phyloP scores from a whole-genome alignment of 2,329 filamentous ascomycete species.

The Aspergillus texensis region DNA sequence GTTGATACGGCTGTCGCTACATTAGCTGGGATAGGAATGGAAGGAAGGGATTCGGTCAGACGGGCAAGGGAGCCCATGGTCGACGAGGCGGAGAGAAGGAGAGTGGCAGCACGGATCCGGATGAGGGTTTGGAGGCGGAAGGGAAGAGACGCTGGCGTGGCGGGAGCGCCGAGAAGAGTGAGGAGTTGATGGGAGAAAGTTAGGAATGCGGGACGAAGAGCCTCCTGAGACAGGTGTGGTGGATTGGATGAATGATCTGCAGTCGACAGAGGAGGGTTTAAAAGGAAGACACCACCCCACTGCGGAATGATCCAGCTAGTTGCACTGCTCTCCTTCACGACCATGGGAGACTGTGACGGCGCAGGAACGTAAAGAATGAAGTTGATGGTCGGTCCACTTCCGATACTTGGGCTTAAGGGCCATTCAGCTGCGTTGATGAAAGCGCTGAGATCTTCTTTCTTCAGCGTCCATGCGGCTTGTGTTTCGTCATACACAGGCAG shows the following conservation, averaged over 20 bases:
- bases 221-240: slow-evolving; percentile 62
- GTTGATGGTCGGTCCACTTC: slow-evolving; percentile 89
- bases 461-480: slow-evolving; percentile 67
- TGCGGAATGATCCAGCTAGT: slow-evolving; percentile 94
- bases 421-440: slow-evolving; percentile 99
- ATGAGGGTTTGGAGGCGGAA: slow-evolving; percentile 81
- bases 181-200: slow-evolving; percentile 90
- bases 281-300: slow-evolving; percentile 79
- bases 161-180: slow-evolving; percentile 81
- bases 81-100: slow-evolving; percentile 86
- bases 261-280: slow-evolving; percentile 56
- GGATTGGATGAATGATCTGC: slow-evolving; percentile 39
- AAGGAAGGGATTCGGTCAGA: slow-evolving; percentile 78
- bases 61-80: slow-evolving; percentile 91
- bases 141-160: slow-evolving; percentile 75
- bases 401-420: slow-evolving; percentile 93
- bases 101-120: slow-evolving; percentile 80
- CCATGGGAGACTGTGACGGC: slow-evolving; percentile 62
- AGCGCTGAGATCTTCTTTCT: slow-evolving; percentile 83
- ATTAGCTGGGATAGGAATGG: slow-evolving; percentile 84
- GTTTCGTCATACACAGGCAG: slow-evolving; percentile 57
- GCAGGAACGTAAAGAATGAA: slow-evolving; percentile 90
- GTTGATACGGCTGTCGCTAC: slow-evolving; percentile 84
- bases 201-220: slow-evolving; percentile 77
- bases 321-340: slow-evolving; percentile 60